These are phyloP conservation scores for Tolypocladium tundrense DNA, from an alignment of 2,329 filamentous ascomycete genomes.

Conservation along the genomic window DNA sequence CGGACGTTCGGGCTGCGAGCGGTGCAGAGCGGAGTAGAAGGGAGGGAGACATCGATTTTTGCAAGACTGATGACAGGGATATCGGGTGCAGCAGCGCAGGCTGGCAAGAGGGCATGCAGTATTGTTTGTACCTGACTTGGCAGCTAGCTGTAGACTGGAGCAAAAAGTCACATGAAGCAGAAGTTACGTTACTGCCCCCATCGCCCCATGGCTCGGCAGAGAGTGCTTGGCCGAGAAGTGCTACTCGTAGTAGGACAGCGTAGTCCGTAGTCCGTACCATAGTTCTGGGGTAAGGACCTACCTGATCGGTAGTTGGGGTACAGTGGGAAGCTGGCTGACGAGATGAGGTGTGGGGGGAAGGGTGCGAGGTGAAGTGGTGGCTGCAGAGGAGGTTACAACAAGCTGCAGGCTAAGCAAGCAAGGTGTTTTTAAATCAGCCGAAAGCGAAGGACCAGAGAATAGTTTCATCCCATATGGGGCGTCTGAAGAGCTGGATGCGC, in stretches of 20 bases:
- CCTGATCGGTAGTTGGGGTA: neutral
- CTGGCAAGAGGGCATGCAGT: neutral
- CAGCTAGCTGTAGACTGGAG: conserved; percentile 5
- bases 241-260: too few species aligned
- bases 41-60: neutral
- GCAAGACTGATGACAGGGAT: conserved; percentile 1
- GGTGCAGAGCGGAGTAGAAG: neutral
- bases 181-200: neutral
- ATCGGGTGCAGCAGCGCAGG: neutral
- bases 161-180: conserved; percentile 4
- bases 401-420: neutral
- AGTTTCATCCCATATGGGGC: too few species aligned
- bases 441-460: too few species aligned
- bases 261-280: too few species aligned
- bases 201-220: neutral
- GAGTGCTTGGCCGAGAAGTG: neutral
- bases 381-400: neutral
- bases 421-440: neutral
- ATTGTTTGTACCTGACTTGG: conserved; percentile 1
- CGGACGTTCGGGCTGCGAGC: neutral
- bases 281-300: neutral
- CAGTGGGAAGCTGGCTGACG: neutral
- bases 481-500: too few species aligned
- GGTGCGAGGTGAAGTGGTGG: too few species aligned
- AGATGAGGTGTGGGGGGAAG: neutral